These are phyloP conservation scores for Trichocladium antarcticum DNA, from an alignment of 495 filamentous ascomycete genomes.

Conservation along the genomic window DNA sequence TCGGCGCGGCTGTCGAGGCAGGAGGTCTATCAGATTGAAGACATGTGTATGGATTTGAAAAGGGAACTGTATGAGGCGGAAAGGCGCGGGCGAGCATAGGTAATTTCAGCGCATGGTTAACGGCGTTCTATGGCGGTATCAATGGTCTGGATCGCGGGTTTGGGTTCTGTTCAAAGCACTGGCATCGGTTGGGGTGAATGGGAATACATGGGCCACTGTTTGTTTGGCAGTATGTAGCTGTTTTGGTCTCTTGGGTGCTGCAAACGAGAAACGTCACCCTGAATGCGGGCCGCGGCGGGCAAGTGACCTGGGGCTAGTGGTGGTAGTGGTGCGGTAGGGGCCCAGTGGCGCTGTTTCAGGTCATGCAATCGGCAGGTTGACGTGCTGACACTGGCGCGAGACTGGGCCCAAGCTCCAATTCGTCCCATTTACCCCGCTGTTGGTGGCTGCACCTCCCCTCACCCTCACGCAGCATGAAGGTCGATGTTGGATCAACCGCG, in stretches of 20 bases:
- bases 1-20: slow-evolving; percentile 38
- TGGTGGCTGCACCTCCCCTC: neutral
- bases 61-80: slow-evolving; percentile 52
- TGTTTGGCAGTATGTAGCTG: too few relatives aligned
- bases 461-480: slow-evolving; percentile 1
- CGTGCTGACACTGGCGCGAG: too few relatives aligned
- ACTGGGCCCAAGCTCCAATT: too few relatives aligned
- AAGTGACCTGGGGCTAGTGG: neutral
- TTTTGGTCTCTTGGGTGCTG: too few relatives aligned
- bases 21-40: slow-evolving; percentile 50
- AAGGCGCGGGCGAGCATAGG: slow-evolving; percentile 32
- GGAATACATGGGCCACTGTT: too few relatives aligned
- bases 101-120: slow-evolving; percentile 3
- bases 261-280: too few relatives aligned
- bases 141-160: neutral
- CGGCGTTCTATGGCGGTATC: neutral
- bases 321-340: neutral
- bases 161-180: neutral
- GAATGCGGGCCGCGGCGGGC: too few relatives aligned
- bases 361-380: neutral
- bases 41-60: slow-evolving; percentile 56
- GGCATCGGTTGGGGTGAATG: too few relatives aligned
- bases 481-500: slow-evolving; percentile 4
- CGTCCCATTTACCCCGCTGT: neutral
- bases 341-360: slow-evolving; percentile 7